phyloP scores from a whole-genome alignment of 1,284 basidiomycete species.

The Marasmius fiardii region DNA sequence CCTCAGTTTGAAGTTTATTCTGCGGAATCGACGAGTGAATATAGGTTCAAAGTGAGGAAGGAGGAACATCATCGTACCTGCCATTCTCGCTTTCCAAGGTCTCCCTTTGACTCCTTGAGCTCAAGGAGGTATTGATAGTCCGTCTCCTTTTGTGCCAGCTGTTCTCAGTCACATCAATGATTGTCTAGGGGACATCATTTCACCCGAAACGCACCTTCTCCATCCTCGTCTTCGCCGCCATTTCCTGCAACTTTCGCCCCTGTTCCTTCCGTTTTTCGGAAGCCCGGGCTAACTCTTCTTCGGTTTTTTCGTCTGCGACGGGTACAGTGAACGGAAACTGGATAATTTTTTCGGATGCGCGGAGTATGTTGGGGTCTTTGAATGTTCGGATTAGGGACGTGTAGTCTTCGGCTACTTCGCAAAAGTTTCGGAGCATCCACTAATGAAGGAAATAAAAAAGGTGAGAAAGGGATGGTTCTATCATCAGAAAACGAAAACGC shows the following conservation, averaged over 20 bases:
- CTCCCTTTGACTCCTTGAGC: constrained; percentile 62
- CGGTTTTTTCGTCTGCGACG: constrained; percentile 81
- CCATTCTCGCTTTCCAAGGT: constrained; percentile 79
- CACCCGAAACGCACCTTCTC: constrained; percentile 70
- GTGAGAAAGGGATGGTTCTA: neutral
- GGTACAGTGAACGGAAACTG: constrained; percentile 83
- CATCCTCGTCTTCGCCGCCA: constrained; percentile 82
- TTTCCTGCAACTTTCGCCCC: constrained; percentile 86
- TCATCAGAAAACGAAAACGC: constrained; percentile 17
- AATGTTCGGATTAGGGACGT: constrained; percentile 62
- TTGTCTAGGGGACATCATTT: neutral
- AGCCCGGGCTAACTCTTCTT: constrained; percentile 81
- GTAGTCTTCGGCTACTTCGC: constrained; percentile 85
- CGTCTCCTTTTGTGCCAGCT: constrained; percentile 80
- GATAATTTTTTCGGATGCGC: constrained; percentile 68
- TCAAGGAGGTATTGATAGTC: constrained; percentile 73
- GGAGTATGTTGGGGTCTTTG: constrained; percentile 60
- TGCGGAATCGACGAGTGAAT: constrained; percentile 21
- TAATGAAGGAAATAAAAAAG: constrained; percentile 28
- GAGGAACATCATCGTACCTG: constrained; percentile 36
- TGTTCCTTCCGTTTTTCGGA: constrained; percentile 84
- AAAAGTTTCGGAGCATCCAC: constrained; percentile 90
- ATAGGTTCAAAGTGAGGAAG: neutral
- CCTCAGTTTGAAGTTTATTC: constrained; percentile 63
- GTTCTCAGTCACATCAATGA: constrained; percentile 1